phyloP scores from a whole-genome alignment of 495 filamentous ascomycete species.

The Rhizodiscina lignyota region DNA sequence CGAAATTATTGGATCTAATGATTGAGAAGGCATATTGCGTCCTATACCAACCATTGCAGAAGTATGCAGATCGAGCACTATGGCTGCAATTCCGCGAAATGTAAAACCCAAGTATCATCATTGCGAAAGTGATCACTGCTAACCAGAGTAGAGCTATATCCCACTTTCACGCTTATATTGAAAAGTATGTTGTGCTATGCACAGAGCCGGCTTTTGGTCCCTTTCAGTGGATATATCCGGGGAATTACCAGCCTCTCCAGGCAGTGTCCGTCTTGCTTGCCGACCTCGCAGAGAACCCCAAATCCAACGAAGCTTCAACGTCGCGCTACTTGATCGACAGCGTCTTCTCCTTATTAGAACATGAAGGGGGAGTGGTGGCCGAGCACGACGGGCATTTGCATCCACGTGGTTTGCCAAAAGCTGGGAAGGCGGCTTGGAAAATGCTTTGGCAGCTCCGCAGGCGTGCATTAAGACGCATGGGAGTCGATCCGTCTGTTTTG shows the following conservation, averaged over 20 bases:
- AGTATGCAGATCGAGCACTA: background rate
- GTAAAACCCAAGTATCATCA: too few species aligned
- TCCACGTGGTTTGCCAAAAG: background rate
- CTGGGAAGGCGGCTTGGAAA: background rate
- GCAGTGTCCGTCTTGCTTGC: background rate
- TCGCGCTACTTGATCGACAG: background rate
- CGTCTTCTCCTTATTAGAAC: background rate
- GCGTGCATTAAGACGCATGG: background rate
- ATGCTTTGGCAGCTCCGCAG: background rate
- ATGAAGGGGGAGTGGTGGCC: background rate
- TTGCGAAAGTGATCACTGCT: too few species aligned
- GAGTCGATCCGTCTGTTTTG: background rate
- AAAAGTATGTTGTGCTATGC: background rate
- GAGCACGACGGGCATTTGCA: background rate
- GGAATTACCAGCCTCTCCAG: background rate
- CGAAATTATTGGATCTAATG: background rate
- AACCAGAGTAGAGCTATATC: too few species aligned
- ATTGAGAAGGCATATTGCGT: background rate
- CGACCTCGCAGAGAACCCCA: background rate
- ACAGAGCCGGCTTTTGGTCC: background rate
- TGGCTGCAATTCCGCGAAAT: too few species aligned
- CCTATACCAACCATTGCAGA: background rate
- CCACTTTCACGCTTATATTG: background rate
- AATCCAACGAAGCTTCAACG: background rate
- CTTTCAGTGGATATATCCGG: background rate